These are phyloP conservation scores for Gossypium anomalum DNA, from an alignment of 345 rosid species.

Conservation along the genomic window DNA sequence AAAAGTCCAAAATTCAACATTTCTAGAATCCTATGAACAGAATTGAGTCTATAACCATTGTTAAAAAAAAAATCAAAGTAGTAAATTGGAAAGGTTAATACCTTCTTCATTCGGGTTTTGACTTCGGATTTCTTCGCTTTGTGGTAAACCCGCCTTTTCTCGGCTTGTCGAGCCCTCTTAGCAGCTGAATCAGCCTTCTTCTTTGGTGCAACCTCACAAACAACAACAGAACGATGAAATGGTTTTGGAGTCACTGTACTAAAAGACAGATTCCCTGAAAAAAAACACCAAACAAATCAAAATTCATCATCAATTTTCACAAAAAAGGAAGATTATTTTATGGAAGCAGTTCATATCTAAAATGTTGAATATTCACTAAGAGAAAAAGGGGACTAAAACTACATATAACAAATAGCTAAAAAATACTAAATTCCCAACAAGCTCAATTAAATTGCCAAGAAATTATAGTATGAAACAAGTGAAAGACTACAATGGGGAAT, in stretches of 20 bases:
- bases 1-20: not conserved
- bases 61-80: not conserved
- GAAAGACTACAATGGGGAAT: not conserved
- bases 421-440: not conserved
- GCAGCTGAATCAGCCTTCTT: slow-evolving; percentile 83
- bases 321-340: not conserved
- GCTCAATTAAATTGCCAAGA: not conserved
- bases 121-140: slow-evolving; percentile 86
- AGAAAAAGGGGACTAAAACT: not conserved
- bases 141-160: slow-evolving; percentile 75
- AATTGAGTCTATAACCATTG: not conserved
- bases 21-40: not conserved
- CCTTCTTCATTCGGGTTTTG: slow-evolving; percentile 95
- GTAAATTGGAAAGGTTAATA: slow-evolving; percentile 12
- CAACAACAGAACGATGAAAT: slow-evolving; percentile 41
- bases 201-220: slow-evolving; percentile 70
- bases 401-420: not conserved
- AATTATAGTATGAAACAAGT: not conserved
- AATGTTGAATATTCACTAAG: not conserved
- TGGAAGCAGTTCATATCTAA: not conserved
- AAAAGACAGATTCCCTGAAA: slow-evolving; percentile 46
- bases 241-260: slow-evolving; percentile 36
- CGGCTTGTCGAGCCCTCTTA: slow-evolving; percentile 80
- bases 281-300: not conserved
- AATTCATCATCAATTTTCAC: not conserved